These are phyloP conservation scores for Penicillium paradoxum DNA, from an alignment of 495 filamentous ascomycete species.

Conservation along the genomic window DNA sequence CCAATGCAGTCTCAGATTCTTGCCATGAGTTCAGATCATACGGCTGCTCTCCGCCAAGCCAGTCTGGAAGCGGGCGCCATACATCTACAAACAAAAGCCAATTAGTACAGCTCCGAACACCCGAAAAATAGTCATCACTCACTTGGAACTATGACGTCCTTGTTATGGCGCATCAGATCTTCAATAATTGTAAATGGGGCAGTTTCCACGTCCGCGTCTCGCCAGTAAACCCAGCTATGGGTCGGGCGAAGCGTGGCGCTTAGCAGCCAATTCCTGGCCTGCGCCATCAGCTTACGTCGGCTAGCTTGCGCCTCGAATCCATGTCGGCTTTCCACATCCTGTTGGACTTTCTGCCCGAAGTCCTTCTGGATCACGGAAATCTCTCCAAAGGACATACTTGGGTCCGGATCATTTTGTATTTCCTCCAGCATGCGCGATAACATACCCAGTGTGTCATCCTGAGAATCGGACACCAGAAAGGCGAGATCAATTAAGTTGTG, in stretches of 20 bases:
- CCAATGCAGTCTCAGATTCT: conserved; percentile 94
- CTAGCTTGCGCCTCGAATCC: conserved; percentile 96
- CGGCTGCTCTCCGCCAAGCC: conserved; percentile 97
- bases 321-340: conserved; percentile 96
- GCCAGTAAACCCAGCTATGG: conserved; percentile 99
- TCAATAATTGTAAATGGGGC: conserved; percentile 94
- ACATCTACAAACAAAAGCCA: conserved; percentile 59
- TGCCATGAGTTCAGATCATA: conserved; percentile 99
- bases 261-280: conserved; percentile 95
- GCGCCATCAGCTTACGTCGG: conserved; percentile 93
- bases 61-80: conserved; percentile 96
- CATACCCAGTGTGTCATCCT: conserved; percentile 78
- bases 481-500: conserved; percentile 95
- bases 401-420: conserved; percentile 74
- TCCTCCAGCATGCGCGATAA: conserved; percentile 68
- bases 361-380: conserved; percentile 98
- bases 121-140: conserved; percentile 40
- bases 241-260: conserved; percentile 90
- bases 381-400: conserved; percentile 82
- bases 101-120: background rate
- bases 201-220: conserved; percentile 97
- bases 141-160: conserved; percentile 99
- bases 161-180: conserved; percentile 98
- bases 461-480: conserved; percentile 96
- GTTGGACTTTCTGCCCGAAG: conserved; percentile 96